Conservation (phyloP, 495 filamentous ascomycete species). For the Parathielavia appendiculata region DNA sequence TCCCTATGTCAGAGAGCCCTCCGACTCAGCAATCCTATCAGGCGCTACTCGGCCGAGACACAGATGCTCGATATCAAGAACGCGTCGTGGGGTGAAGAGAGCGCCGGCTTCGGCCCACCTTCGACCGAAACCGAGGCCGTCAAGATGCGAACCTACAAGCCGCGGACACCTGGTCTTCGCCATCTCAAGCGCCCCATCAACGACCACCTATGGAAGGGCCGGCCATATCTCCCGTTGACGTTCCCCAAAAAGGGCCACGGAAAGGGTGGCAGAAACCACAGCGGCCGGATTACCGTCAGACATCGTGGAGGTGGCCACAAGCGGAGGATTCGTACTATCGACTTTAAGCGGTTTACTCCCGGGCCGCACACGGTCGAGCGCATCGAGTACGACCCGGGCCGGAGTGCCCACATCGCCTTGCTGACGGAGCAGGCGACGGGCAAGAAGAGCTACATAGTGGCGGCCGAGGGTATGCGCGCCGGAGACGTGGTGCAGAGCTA, state of each 20-base stretch:
- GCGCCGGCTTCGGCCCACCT: conserved; percentile 10
- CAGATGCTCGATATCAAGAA: conserved; percentile 8
- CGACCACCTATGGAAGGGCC: conserved; percentile 92
- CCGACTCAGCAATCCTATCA: conserved; percentile 14
- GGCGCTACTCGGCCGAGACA: conserved; percentile 26
- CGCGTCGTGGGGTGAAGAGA: not conserved
- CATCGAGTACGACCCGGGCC: conserved; percentile 92
- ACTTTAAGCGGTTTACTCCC: conserved; percentile 69
- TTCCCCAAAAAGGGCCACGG: conserved; percentile 84
- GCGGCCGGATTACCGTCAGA: conserved; percentile 75
- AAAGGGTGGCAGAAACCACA: conserved; percentile 89
- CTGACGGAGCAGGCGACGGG: conserved; percentile 63
- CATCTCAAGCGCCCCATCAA: conserved; percentile 89
- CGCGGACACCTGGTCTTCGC: conserved; percentile 86
- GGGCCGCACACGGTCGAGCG: conserved; percentile 84
- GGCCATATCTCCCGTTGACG: conserved; percentile 76
- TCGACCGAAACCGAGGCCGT: conserved; percentile 37
- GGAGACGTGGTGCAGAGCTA: conserved; percentile 91
- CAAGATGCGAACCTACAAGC: conserved; percentile 79
- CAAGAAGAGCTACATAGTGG: conserved; percentile 80
- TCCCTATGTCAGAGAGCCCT: conserved; percentile 25
- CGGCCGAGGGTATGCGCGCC: conserved; percentile 84
- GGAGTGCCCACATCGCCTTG: conserved; percentile 88
- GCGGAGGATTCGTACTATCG: conserved; percentile 82
- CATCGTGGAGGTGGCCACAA: conserved; percentile 90